Percentiles rank a stretch among this genome's conserved stretches.
These are phyloP conservation scores for Ophiostoma triangulosporum DNA, from an alignment of 2,329 filamentous ascomycete species.

Conservation along the genomic window DNA sequence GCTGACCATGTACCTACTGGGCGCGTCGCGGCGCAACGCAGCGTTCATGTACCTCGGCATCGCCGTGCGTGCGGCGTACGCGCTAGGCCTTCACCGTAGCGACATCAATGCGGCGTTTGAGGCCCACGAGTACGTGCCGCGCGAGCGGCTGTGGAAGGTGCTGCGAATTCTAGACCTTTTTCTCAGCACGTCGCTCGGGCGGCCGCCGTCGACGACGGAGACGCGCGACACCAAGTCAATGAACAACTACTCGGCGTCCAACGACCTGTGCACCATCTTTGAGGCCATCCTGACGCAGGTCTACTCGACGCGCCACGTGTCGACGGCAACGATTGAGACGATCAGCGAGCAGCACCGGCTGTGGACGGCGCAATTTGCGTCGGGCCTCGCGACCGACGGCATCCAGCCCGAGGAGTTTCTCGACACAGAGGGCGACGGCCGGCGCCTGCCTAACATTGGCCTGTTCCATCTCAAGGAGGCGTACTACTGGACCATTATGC, in stretches of 20 bases:
- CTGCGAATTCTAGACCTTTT: conserved; percentile 23
- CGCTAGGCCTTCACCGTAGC: conserved; percentile 36
- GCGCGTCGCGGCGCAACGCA: conserved; percentile 42
- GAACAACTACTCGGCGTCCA: conserved; percentile 17
- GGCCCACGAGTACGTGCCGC: conserved; percentile 14
- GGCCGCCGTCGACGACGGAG: conserved; percentile 22
- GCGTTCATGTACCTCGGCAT: conserved; percentile 52
- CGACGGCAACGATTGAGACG: conserved; percentile 16
- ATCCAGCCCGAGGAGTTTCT: conserved; percentile 11
- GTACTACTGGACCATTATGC: conserved; percentile 26
- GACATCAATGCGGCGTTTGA: conserved; percentile 19
- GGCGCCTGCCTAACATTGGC: conserved; percentile 17
- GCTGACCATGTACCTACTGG: conserved; percentile 47
- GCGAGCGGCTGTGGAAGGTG: conserved; percentile 23
- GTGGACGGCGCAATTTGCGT: conserved; percentile 15
- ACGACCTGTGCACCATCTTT: conserved; percentile 24
- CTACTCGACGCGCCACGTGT: conserved; percentile 21
- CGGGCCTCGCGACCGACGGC: conserved; percentile 13
- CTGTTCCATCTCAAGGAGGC: conserved; percentile 23
- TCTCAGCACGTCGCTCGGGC: conserved; percentile 21
- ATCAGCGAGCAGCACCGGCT: conserved; percentile 19
- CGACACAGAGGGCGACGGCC: conserved; percentile 10
- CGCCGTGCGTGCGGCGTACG: conserved; percentile 41
- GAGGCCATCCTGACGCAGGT: conserved; percentile 23
- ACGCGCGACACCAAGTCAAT: conserved; percentile 13